A percentile compares a stretch with the other conserved stretches of the same genome.
These are phyloP conservation scores for Zygnema circumcarinatum DNA, from an alignment of 139 green algal genomes.

Conservation along the genomic window DNA sequence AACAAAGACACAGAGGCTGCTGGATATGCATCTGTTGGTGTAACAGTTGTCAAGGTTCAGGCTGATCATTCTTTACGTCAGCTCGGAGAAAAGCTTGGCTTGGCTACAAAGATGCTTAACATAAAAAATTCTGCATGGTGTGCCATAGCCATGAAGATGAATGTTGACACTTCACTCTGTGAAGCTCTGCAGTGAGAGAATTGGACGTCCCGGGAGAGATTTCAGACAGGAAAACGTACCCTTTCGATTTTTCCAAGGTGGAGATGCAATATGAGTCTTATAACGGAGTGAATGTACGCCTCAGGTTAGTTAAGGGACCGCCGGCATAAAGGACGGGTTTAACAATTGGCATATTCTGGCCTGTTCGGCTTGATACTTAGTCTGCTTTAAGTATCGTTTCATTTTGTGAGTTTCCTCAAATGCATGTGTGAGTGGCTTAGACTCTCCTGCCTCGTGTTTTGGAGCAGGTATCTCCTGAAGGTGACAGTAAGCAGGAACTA, in stretches of 20 bases:
- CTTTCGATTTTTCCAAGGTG: constrained; percentile 95
- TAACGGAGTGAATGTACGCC: constrained; percentile 72
- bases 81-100: no score
- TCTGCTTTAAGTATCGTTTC: no score
- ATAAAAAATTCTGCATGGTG: no score
- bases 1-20: no score
- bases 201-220: constrained; percentile 81
- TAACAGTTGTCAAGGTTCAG: no score
- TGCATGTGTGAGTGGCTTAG: not conserved
- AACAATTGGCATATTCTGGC: not conserved
- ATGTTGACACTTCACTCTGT: no score
- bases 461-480: constrained; percentile 84
- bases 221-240: constrained; percentile 68
- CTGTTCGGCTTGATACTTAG: not conserved
- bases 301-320: constrained; percentile 63
- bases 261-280: constrained; percentile 98
- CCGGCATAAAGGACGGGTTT: constrained; percentile 4
- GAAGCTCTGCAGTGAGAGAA: constrained; percentile 47
- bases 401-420: not conserved
- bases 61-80: no score
- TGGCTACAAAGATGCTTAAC: no score
- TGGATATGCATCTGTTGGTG: not conserved
- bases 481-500: constrained; percentile 84
- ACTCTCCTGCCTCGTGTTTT: not conserved
- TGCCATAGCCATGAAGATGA: no score